These are phyloP conservation scores for Mucor racemosus DNA, from an alignment of 371 early-diverging fungal genomes.

Conservation along the genomic window DNA sequence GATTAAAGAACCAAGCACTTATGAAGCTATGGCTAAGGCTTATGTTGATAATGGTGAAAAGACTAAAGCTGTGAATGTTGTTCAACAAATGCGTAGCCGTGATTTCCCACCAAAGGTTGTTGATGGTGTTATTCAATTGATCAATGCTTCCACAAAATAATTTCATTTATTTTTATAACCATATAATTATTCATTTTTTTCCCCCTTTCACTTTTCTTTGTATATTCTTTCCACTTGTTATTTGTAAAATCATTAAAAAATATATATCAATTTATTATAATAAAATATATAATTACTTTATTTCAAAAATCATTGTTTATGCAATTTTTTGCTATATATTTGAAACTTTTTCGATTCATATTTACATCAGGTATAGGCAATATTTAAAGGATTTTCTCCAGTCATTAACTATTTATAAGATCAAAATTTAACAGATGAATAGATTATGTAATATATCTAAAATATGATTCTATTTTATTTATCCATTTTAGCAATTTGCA, in stretches of 20 bases:
- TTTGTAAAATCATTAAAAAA: constrained; percentile 5
- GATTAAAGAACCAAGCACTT: constrained; percentile 63
- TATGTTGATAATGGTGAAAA: constrained; percentile 53
- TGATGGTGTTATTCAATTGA: constrained; percentile 33
- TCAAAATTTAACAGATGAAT: too few relatives aligned
- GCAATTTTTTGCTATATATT: too few relatives aligned
- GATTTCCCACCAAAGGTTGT: constrained; percentile 48
- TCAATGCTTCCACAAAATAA: constrained; percentile 8
- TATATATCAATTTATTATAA: not conserved
- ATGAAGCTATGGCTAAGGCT: constrained; percentile 63
- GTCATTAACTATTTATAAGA: too few relatives aligned
- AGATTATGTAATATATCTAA: too few relatives aligned
- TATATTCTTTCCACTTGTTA: not conserved
- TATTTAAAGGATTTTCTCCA: too few relatives aligned
- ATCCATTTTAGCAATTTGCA: too few relatives aligned
- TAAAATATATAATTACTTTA: not conserved
- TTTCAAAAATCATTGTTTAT: too few relatives aligned
- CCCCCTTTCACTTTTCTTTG: not conserved
- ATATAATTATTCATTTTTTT: not conserved
- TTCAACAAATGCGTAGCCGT: constrained; percentile 40
- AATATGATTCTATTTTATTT: too few relatives aligned
- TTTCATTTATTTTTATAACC: not conserved
- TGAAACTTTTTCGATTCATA: too few relatives aligned
- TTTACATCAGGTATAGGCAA: too few relatives aligned
- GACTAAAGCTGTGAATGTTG: constrained; percentile 41